Evolutionary conservation across 2,329 filamentous ascomycete species (phyloP).

Genomic region (Phyllosticta paracitricarpa): DNA sequence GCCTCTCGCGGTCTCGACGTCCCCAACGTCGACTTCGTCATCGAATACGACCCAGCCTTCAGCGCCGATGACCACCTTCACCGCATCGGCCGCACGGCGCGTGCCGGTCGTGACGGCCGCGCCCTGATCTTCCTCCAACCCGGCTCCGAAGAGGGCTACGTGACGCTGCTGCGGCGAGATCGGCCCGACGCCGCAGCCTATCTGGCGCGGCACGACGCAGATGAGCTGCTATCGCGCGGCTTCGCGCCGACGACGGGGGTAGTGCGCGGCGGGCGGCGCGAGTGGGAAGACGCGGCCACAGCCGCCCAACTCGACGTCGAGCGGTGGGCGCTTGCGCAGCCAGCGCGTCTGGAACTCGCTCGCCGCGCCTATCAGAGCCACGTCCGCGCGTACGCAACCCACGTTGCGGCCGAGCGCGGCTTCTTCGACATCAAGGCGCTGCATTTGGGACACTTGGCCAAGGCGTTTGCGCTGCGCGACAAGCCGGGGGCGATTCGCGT

Average conservation of each 20-base stretch:
- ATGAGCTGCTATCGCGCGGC: conserved; percentile 58
- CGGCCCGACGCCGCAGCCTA: background rate
- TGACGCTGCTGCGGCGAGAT: conserved; percentile 44
- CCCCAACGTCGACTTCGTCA: conserved; percentile 84
- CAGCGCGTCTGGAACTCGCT: conserved; percentile 66
- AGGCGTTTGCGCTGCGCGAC: conserved; percentile 84
- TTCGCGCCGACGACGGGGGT: conserved; percentile 33
- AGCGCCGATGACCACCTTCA: conserved; percentile 89
- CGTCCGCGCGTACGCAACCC: conserved; percentile 88
- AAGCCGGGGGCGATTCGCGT: conserved; percentile 68
- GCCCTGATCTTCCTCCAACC: conserved; percentile 85
- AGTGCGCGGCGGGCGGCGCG: conserved; percentile 20
- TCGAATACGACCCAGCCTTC: conserved; percentile 95
- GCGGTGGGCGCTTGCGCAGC: conserved; percentile 53
- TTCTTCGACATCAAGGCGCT: conserved; percentile 89
- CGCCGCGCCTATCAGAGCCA: conserved; percentile 84
- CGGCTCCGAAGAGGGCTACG: conserved; percentile 85
- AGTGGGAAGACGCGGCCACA: conserved; percentile 58
- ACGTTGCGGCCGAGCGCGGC: conserved; percentile 70
- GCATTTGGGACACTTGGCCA: conserved; percentile 86
- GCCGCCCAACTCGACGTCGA: conserved; percentile 58
- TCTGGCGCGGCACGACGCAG: conserved; percentile 51
- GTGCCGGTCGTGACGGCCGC: conserved; percentile 79
- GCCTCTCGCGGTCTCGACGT: conserved; percentile 92
- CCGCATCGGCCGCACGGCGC: conserved; percentile 86